Conservation (phyloP, 257 asterid genomes). For the Gentiana dahurica region DNA sequence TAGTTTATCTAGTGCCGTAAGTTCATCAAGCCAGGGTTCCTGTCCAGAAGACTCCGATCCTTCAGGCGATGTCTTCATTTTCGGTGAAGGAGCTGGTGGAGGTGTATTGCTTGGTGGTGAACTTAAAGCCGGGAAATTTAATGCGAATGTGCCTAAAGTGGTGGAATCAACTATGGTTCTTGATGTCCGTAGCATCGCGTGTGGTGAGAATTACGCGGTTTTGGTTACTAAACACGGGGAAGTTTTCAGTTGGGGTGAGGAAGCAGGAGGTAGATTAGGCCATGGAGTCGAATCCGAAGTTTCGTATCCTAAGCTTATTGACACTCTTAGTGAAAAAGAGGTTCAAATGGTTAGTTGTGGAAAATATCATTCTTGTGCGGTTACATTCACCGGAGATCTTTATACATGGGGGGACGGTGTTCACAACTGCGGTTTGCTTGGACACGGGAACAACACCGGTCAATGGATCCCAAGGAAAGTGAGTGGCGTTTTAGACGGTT, state of each 20-base stretch:
- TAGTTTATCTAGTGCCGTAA: constrained; percentile 82
- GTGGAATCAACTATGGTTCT: constrained; percentile 64
- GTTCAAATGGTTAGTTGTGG: constrained; percentile 71
- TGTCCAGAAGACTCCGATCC: constrained; percentile 61
- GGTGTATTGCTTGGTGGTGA: constrained; percentile 64
- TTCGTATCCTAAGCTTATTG: constrained; percentile 55
- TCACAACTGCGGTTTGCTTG: constrained; percentile 50
- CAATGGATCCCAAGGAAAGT: constrained; percentile 81
- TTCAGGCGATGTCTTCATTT: constrained; percentile 79
- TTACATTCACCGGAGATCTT: constrained; percentile 67
- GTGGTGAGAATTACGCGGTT: constrained; percentile 62
- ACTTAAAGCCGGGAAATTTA: constrained; percentile 20
- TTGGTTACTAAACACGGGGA: constrained; percentile 80
- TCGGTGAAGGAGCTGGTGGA: constrained; percentile 74
- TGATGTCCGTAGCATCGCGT: constrained; percentile 54
- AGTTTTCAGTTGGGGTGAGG: constrained; percentile 89
- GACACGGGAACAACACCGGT: constrained; percentile 54
- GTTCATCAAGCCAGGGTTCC: constrained; percentile 92
- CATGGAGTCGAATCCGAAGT: constrained; percentile 63
- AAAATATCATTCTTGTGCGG: constrained; percentile 70
- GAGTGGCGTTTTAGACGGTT: constrained; percentile 46
- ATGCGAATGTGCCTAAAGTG: constrained; percentile 55
- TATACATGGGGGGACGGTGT: constrained; percentile 85
- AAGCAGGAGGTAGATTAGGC: constrained; percentile 71
- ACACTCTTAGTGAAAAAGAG: constrained; percentile 41